Conservation (phyloP, 2,329 filamentous ascomycete genomes). For the Claviceps purpurea region DNA sequence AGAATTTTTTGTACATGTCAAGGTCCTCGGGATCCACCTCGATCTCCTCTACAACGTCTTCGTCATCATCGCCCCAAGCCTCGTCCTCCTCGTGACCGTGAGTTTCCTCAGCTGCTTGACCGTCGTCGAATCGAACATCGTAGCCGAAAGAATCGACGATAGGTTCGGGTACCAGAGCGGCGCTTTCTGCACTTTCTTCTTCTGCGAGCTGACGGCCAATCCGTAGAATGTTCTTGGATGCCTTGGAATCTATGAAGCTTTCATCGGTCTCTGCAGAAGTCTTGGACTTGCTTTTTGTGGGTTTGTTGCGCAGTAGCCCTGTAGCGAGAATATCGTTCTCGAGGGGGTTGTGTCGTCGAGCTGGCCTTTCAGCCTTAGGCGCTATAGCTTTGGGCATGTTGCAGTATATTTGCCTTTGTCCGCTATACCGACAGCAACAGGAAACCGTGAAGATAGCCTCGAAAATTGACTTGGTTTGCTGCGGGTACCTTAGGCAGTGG, state of each 20-base stretch:
- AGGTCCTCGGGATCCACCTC: constrained; percentile 84
- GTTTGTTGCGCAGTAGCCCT: constrained; percentile 58
- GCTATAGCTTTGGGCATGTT: constrained; percentile 70
- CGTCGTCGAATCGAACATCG: constrained; percentile 57
- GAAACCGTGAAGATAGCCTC: background rate
- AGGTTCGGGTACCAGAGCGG: constrained; percentile 24
- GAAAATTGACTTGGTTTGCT: background rate
- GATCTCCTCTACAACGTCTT: constrained; percentile 48
- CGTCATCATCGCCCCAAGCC: constrained; percentile 70
- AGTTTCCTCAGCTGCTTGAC: constrained; percentile 30
- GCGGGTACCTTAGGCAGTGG: background rate
- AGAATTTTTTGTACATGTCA: constrained; percentile 81
- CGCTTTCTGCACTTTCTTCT: constrained; percentile 45
- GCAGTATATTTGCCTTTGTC: background rate
- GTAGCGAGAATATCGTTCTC: constrained; percentile 72
- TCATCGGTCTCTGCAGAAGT: constrained; percentile 48
- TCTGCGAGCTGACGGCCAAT: constrained; percentile 82
- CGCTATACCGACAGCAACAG: background rate
- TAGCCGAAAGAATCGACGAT: constrained; percentile 56
- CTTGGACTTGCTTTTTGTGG: constrained; percentile 56
- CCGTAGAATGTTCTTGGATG: constrained; percentile 76
- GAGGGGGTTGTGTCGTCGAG: constrained; percentile 75
- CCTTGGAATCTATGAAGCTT: constrained; percentile 72
- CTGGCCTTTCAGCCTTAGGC: constrained; percentile 40
- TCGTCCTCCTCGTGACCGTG: constrained; percentile 43